These are phyloP conservation scores for Diplocarpon mali DNA, from an alignment of 2,329 filamentous ascomycete species.

Conservation along the genomic window DNA sequence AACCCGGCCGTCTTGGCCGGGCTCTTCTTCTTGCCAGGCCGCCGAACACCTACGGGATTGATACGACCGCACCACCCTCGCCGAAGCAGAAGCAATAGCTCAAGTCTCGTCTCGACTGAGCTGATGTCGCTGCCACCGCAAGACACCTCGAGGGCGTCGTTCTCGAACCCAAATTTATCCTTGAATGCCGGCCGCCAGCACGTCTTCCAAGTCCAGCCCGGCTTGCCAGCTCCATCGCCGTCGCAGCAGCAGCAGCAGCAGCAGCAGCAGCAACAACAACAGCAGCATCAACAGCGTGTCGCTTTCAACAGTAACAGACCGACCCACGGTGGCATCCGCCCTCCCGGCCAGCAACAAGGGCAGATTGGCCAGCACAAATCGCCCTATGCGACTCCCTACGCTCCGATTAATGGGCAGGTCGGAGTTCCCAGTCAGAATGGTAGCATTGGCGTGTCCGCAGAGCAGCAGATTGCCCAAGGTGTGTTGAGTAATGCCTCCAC, in stretches of 20 bases:
- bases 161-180: conserved; percentile 10
- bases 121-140: conserved; percentile 25
- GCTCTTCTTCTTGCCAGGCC: background rate
- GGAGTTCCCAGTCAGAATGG: conserved; percentile 19
- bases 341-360: conserved; percentile 8
- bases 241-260: conserved; percentile 14
- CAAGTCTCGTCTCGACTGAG: background rate
- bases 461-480: conserved; percentile 27
- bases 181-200: conserved; percentile 11
- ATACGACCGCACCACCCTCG: conserved; percentile 4
- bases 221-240: conserved; percentile 19
- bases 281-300: conserved; percentile 17
- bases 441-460: conserved; percentile 21
- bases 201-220: conserved; percentile 20
- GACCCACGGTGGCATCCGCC: conserved; percentile 20
- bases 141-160: conserved; percentile 18
- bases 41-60: background rate
- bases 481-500: conserved; percentile 22
- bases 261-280: conserved; percentile 16
- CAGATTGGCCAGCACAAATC: conserved; percentile 21
- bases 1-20: background rate
- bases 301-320: conserved; percentile 18
- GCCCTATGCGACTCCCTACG: conserved; percentile 24
- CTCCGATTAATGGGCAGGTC: conserved; percentile 18
- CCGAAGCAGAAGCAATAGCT: background rate